Percentiles rank a stretch among this genome's conserved stretches.
phyloP scores from a whole-genome alignment of 495 filamentous ascomycete species.

The Podospora anserina region DNA sequence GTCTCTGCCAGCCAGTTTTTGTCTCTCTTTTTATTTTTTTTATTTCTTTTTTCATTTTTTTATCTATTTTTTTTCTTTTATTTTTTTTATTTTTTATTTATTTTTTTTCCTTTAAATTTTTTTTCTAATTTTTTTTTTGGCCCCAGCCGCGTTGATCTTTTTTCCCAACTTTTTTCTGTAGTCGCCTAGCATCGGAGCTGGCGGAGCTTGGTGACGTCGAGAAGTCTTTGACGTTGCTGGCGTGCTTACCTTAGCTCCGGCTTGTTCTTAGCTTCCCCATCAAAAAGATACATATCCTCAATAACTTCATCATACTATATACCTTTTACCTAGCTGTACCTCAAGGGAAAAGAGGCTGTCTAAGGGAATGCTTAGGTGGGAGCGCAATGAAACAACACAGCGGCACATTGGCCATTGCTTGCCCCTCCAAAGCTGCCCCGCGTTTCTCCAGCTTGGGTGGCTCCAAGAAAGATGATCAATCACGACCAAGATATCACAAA shows the following conservation, averaged over 20 bases:
- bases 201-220: slow-evolving; percentile 19
- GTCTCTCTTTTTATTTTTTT: slow-evolving; percentile 18
- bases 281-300: not conserved
- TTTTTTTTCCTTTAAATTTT: no score
- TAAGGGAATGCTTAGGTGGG: not conserved
- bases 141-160: slow-evolving; percentile 7
- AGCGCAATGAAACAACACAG: not conserved
- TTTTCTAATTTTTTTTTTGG: not conserved
- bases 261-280: not conserved
- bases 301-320: not conserved
- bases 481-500: slow-evolving; percentile 4
- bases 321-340: not conserved
- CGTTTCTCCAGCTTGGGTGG: not conserved
- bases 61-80: no score
- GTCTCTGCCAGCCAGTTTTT: not conserved
- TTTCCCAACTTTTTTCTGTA: not conserved
- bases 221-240: slow-evolving; percentile 5
- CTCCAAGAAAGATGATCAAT: not conserved
- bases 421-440: not conserved
- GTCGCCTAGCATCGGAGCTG: slow-evolving; percentile 4
- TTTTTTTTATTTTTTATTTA: no score
- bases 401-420: not conserved
- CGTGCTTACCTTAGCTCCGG: not conserved
- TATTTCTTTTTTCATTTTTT: slow-evolving; percentile 7
- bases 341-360: not conserved